Conservation (phyloP, 257 asterid genomes). For the Fraxinus cuspidata region DNA sequence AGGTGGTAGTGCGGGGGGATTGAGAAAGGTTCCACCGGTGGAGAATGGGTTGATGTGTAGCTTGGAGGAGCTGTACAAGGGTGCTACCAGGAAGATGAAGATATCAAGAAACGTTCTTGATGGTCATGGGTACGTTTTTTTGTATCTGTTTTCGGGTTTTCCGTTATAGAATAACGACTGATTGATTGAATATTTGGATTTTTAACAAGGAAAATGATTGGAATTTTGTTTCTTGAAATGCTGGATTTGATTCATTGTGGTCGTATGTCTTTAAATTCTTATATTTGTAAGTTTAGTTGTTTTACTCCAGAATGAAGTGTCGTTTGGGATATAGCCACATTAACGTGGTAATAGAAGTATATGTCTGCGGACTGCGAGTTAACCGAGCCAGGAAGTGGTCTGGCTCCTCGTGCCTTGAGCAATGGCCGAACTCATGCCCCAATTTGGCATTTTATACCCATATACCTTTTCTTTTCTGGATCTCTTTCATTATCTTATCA, state of each 20-base stretch:
- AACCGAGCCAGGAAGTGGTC: not conserved
- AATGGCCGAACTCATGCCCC: not conserved
- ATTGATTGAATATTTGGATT: slow-evolving; percentile 11
- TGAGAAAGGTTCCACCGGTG: slow-evolving; percentile 32
- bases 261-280: not conserved
- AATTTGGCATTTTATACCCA: not conserved
- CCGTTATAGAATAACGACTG: not conserved
- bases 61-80: slow-evolving; percentile 85
- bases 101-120: slow-evolving; percentile 72
- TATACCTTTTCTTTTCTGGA: not conserved
- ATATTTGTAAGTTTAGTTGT: not conserved
- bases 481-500: not conserved
- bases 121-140: slow-evolving; percentile 60
- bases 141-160: not conserved
- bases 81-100: slow-evolving; percentile 88
- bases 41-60: slow-evolving; percentile 78
- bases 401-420: not conserved
- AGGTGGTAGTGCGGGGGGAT: not conserved
- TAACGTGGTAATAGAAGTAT: not conserved
- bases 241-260: not conserved
- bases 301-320: not conserved
- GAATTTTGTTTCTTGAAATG: not conserved
- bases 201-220: not conserved
- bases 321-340: not conserved
- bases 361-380: no score